These are phyloP conservation scores for Colletotrichum limetticola DNA, from an alignment of 2,329 filamentous ascomycete species.

Conservation along the genomic window DNA sequence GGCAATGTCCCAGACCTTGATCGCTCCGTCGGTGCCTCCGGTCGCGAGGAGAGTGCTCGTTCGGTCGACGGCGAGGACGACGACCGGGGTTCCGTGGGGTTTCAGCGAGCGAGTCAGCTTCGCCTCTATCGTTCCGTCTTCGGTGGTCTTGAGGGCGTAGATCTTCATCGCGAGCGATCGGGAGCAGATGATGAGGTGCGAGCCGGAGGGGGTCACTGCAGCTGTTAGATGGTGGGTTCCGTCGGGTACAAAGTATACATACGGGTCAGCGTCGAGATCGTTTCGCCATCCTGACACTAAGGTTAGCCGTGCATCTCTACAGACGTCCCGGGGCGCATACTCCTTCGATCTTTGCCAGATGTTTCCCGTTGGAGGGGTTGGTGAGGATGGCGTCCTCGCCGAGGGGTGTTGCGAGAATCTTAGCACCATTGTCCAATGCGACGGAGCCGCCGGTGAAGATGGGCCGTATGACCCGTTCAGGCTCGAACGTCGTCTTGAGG, in stretches of 20 bases:
- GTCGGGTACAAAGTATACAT: constrained; percentile 1
- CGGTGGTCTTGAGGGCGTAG: constrained; percentile 75
- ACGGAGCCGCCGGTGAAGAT: constrained; percentile 94
- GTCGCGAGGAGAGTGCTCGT: constrained; percentile 93
- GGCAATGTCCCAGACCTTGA: constrained; percentile 96
- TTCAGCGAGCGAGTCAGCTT: constrained; percentile 84
- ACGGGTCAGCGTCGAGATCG: constrained; percentile 70
- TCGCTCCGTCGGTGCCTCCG: constrained; percentile 89
- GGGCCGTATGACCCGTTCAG: constrained; percentile 84
- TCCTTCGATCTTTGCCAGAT: constrained; percentile 88
- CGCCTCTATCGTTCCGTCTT: constrained; percentile 68
- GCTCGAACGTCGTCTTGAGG: constrained; percentile 90
- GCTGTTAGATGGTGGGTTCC: constrained; percentile 33
- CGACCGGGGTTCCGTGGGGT: constrained; percentile 89
- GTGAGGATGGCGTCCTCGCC: constrained; percentile 92
- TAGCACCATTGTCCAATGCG: constrained; percentile 82
- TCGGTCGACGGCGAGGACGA: constrained; percentile 84
- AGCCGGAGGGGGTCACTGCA: constrained; percentile 85
- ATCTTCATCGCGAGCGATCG: constrained; percentile 97
- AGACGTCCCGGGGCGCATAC: constrained; percentile 56
- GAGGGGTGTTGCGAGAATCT: constrained; percentile 87
- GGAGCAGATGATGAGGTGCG: constrained; percentile 90
- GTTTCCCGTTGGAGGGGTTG: constrained; percentile 82
- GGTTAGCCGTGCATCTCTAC: constrained; percentile 38
- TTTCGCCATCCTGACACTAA: constrained; percentile 74